Evolutionary conservation across 2,329 filamentous ascomycete genomes (phyloP), one percentile per base, ranked within the genome.

Genomic region (Trichoderma sp.): DNA sequence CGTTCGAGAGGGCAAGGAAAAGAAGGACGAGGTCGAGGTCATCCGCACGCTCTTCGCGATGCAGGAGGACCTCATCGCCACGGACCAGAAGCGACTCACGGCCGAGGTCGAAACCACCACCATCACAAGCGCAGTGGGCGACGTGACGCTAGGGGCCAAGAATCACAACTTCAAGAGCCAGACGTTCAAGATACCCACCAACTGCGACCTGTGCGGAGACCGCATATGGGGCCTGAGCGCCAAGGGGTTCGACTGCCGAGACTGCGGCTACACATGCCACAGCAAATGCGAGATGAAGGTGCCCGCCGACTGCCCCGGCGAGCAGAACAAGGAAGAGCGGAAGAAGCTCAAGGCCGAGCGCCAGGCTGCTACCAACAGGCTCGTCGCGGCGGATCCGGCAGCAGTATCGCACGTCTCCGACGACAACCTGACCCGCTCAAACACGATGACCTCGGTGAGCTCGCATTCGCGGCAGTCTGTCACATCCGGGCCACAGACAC

Each of bases 241-340:
- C 44, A 99, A 99, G 78, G 95, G 95, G 0, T 96, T 97, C 74
- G 93, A 96, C 75, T 99, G 95, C 74, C 87, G 90, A 71, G 94
- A 98, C 76, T 99, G 95, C 73, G 95, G 96, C 41, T 99, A 97
- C 78, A 97, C 93, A 2, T 99, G 95, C 74, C 95, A 99, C 78
- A 96, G 89, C 81, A 99, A 99, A 79, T 99, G 95, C 76, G 92
- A 99, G 80, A 95, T 99, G 90, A 99, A 98, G 78, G 95, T 98
- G 0, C 93, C 95, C 0, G 91, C 95, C 7, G 92, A 97, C 74
- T 99, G 95, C 74, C 95, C 95, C 0, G 95, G 95, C 57, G 95
- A 98, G 74, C 88, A 95, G 74, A 89, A 84, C 68, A 99, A 98
- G 78, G 95, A 98, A 68, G 93, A 97, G 72, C 93, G 89, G 80